Conservation (phyloP, 768 basidiomycete species). For the Austroboletus eburneus region DNA sequence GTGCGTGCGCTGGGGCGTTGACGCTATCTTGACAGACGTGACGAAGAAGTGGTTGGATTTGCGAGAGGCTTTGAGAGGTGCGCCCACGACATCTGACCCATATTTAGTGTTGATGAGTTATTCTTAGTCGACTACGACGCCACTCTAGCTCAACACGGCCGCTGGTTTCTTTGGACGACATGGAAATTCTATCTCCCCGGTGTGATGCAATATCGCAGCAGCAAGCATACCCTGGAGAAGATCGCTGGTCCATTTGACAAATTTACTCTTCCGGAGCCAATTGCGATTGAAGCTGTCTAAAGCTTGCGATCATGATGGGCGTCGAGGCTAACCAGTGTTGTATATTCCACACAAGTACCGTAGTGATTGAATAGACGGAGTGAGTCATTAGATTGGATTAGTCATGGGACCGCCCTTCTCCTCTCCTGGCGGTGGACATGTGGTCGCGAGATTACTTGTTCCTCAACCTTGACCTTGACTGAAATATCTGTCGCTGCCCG, state of each 20-base stretch:
- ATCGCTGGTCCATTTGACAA: slow-evolving; percentile 52
- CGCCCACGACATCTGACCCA: slow-evolving; percentile 9
- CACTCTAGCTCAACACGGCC: slow-evolving; percentile 55
- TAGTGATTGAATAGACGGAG: too few species aligned
- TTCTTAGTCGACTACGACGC: slow-evolving; percentile 62
- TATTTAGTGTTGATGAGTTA: not conserved
- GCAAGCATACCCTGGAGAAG: slow-evolving; percentile 40
- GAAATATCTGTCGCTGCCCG: slow-evolving; percentile 1
- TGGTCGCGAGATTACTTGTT: not conserved
- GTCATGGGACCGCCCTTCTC: slow-evolving; percentile 10
- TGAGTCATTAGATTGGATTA: slow-evolving; percentile 26
- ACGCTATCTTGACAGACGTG: slow-evolving; percentile 75
- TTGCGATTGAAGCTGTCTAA: slow-evolving; percentile 17
- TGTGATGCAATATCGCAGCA: slow-evolving; percentile 27
- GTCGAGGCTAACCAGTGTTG: too few species aligned
- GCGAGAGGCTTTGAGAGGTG: slow-evolving; percentile 54
- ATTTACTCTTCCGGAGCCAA: slow-evolving; percentile 25
- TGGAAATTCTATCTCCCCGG: slow-evolving; percentile 55
- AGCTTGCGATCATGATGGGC: too few species aligned
- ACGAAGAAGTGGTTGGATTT: slow-evolving; percentile 66
- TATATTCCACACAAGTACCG: too few species aligned
- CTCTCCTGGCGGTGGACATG: not conserved
- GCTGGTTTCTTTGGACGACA: slow-evolving; percentile 73
- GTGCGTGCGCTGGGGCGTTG: slow-evolving; percentile 77
- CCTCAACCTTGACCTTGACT: slow-evolving; percentile 9